Percentiles rank a stretch among this genome's conserved stretches.
Conservation (phyloP, 73 alveolate species). For the Tetrahymena borealis region DNA sequence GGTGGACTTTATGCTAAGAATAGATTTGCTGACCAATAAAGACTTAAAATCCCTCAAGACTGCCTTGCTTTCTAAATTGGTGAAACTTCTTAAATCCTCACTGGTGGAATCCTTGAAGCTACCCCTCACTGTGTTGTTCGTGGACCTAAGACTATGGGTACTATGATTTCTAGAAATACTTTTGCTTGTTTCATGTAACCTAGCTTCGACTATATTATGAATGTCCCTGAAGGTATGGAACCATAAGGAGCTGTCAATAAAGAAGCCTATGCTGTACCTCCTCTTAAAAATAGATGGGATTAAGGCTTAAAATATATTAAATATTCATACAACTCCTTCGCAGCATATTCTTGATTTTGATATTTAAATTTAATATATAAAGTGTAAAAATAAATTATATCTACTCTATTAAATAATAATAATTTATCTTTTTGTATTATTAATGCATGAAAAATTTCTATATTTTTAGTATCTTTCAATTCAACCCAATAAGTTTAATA, state of each 20-base stretch:
- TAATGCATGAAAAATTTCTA: no score
- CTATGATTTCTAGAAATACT: constrained; percentile 54
- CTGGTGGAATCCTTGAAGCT: constrained; percentile 72
- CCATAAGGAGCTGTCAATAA: constrained; percentile 6
- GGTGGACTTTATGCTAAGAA: constrained; percentile 66
- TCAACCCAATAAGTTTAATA: no score
- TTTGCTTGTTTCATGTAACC: constrained; percentile 74
- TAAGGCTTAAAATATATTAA: constrained; percentile 7
- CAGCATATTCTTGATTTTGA: constrained; percentile 7
- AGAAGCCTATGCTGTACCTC: constrained; percentile 24
- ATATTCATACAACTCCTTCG: constrained; percentile 9
- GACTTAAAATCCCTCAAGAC: constrained; percentile 45
- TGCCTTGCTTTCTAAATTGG: constrained; percentile 67
- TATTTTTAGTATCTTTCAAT: no score
- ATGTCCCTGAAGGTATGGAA: constrained; percentile 42
- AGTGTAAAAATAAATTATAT: background rate
- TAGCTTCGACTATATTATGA: constrained; percentile 3
- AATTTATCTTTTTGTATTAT: no score
- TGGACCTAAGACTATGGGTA: constrained; percentile 27
- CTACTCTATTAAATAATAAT: no score
- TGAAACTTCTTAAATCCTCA: constrained; percentile 61
- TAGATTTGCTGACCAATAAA: constrained; percentile 45
- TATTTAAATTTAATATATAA: background rate
- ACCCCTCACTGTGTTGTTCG: constrained; percentile 68
- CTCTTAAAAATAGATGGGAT: constrained; percentile 37